Evolutionary conservation across 2,329 filamentous ascomycete genomes (phyloP), one percentile per base, ranked within the genome.

Genomic region (Ceratocystis alfenasii): DNA sequence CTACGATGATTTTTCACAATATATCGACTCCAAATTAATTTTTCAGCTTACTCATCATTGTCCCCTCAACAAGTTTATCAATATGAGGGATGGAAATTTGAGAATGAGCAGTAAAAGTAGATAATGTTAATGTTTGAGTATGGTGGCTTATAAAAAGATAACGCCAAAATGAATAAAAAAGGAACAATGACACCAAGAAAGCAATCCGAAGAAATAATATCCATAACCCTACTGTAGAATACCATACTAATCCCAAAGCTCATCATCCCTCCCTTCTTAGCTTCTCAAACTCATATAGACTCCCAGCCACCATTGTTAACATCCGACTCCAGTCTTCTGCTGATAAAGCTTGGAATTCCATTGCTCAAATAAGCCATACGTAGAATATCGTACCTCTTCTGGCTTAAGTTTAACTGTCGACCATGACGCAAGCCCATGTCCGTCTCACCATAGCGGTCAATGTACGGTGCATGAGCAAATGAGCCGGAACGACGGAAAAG

Each of bases 231-330:
- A 53, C 10, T 17, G 6, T n/a, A 48, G 20, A 48, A 48, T 48
- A 20, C 17, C 46, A 22, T 48, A 17, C 20, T 48, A 20, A 6
- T 17, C 46, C 46, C 8, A 20, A 41, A 41, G 36, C 4, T 17
- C 46, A 48, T 48, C 1, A 20, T 53, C 6, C 48, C n/a, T 10
- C n/a, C 5, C 20, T 6, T 12, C 48, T 53, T 25, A 2, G 22
- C n/a, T 8, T 25, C 48, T 53, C 48, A 20, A 22, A 17, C 15
- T 53, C 22, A 83, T 64, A 85, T 80, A n/a, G 85, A 96, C 78
- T 99, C 94, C 94, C 94, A 99, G 0, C 94, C 94, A 0, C 94
- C 94, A 71, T 90, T 96, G 73, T 99, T 99, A 57, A 96, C 90
- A 74, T 99, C 94, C 15, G 90, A 88, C 78, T 99, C 94, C 70